Conservation (phyloP, 1,284 basidiomycete species). For the Ganoderma lucidum region DNA sequence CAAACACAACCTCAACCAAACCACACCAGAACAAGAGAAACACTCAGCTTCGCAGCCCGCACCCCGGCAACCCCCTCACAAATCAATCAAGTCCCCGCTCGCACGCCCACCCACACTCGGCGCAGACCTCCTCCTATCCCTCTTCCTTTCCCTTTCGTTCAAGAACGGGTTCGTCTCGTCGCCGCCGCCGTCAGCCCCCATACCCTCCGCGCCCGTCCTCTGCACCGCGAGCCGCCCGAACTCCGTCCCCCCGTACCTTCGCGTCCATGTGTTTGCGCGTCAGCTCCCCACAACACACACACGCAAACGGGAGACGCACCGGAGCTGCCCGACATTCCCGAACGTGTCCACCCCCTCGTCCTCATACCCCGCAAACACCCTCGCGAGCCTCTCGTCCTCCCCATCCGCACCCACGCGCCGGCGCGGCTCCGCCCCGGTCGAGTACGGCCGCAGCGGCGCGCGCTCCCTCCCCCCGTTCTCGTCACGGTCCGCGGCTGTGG, state of each 20-base stretch:
- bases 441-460: constrained; percentile 33
- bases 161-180: constrained; percentile 9
- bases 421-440: constrained; percentile 33
- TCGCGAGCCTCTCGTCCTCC: constrained; percentile 59
- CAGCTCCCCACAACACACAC: constrained; percentile 65
- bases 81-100: background rate
- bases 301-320: constrained; percentile 67
- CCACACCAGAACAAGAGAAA: background rate
- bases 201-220: constrained; percentile 54
- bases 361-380: constrained; percentile 34
- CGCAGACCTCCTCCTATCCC: background rate
- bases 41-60: background rate
- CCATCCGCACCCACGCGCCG: constrained; percentile 45
- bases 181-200: background rate
- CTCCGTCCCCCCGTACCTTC: constrained; percentile 68
- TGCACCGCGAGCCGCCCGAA: constrained; percentile 64
- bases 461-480: too few relatives aligned
- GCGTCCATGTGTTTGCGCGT: constrained; percentile 9
- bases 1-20: background rate
- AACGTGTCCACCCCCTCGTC: constrained; percentile 46
- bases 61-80: background rate
- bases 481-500: background rate
- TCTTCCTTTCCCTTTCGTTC: constrained; percentile 8
- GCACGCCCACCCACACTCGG: background rate
- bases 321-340: constrained; percentile 42